Base-by-base conservation (phyloP, 2,329 filamentous ascomycete species). In the Cercospora sp. region DNA sequence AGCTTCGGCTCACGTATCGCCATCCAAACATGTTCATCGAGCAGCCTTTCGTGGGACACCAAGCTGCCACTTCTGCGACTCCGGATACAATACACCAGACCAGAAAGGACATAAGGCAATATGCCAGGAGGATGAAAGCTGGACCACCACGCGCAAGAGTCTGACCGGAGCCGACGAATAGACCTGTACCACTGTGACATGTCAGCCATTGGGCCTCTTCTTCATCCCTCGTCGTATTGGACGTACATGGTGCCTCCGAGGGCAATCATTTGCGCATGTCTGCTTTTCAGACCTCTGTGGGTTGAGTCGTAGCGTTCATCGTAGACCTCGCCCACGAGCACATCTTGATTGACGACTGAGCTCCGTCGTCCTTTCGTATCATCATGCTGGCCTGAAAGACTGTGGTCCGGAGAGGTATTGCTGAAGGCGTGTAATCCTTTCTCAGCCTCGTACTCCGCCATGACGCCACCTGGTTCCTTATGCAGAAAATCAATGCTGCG, bases 51-150 rank as follows among this genome's bases (percentile, higher is more conserved):
- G 87, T 78, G 8, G 87, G 85, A 57, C 89, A 82, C 80, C 86
- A 88, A 39, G 87, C 83, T 9, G 86, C 85, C 76, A 89, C 83
- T 74, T 87, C 85, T n/a, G 82, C 82, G 10, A 84, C 81, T 60
- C 80, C 81, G 39, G 82, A 83, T 13, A 89, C 83, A 69, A 81
- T 73, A 59, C 76, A 76, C 67, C 76, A 78, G 67, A 85, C 74
- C 71, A 84, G 65, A 48, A 82, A 75, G 45, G 80, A 77, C 69
- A 84, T 79, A 51, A 83, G 71, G 18, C 75, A 69, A 71, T 79
- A 81, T 68, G 79, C 76, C 59, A 78, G 73, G 58, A 85, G 74
- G n/a, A 82, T 78, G 67, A 81, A 81, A 12, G 78, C 76, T 12
- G 82, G 80, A 10, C 82, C 76, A 16, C 74, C 79, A 18, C 72